Percentiles rank a stretch among this genome's conserved stretches.
Evolutionary conservation across 169 alveolate species (phyloP).

Genomic region (Ichthyophthirius multifiliis): DNA sequence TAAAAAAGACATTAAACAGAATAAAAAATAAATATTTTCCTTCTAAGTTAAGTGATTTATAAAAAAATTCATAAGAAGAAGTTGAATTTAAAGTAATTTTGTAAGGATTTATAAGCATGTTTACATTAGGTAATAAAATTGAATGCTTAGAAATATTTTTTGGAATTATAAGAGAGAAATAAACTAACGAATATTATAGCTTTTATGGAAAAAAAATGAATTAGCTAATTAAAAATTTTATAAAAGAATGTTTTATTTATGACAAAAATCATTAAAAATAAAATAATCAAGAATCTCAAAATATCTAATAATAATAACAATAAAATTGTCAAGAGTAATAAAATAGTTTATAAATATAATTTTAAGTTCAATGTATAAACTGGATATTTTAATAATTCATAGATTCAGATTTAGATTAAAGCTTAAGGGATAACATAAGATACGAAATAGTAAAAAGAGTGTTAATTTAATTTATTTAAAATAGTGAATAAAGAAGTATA

Average conservation of each 20-base stretch:
- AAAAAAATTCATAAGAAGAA: conserved; percentile 51
- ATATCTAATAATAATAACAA: too few relatives aligned
- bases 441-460: conserved; percentile 48
- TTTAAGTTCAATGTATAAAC: too few relatives aligned
- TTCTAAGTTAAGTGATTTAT: conserved; percentile 42
- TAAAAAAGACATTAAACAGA: not conserved
- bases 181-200: too few relatives aligned
- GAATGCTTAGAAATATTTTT: conserved; percentile 58
- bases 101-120: conserved; percentile 44
- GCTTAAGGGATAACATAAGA: conserved; percentile 50
- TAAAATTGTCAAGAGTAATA: too few relatives aligned
- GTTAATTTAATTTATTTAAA: conserved; percentile 45
- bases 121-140: conserved; percentile 43
- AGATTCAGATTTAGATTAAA: conserved; percentile 47
- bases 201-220: too few relatives aligned
- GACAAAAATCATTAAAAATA: too few relatives aligned
- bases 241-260: too few relatives aligned
- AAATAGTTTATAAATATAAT: too few relatives aligned
- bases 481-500: conserved; percentile 7
- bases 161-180: conserved; percentile 55
- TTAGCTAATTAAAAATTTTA: too few relatives aligned
- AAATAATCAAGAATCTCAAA: too few relatives aligned
- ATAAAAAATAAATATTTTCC: conserved; percentile 62
- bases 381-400: conserved; percentile 42
- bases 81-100: conserved; percentile 53